Base-by-base conservation (phyloP, 176 grass and related monocot species). In the Avena insularis region DNA sequence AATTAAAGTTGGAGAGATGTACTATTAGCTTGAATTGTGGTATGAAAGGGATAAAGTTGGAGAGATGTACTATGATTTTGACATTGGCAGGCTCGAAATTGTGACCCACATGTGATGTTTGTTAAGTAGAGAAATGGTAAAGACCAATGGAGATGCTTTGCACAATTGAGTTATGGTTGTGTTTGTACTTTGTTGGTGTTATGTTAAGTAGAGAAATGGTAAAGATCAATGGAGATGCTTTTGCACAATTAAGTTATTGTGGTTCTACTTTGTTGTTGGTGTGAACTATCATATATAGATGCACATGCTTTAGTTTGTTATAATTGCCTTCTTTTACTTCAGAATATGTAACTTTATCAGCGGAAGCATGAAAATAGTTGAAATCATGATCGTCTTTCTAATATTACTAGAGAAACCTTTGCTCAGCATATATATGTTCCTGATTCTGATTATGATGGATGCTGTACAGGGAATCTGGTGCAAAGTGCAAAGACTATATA, bases 381-480 rank as follows among this genome's bases (percentile, higher is more conserved):
- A 20, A 15, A 82, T 14, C n/a, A 10, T 84, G 19, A 59, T 84
- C 0, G 15, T 64, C 47, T 55, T 67, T 61, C 51, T 71, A 53
- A 55, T 35, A 2, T 16, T 53, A 7, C 53, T 23, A 17, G 14
- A 23, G 19, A 31, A 75, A 84, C 1, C 17, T 51, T 59, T 55
- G 12, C 3, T 73, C 1, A 21, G 63, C 76, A 36, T 70, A 4
- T n/a, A 16, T n/a, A 16, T 88, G 2, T 56, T 64, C 25, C 15
- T 63, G 5, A 63, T 77, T 55, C 78, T 88, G 62, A 78, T 72
- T 77, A 78, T 82, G 82, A 5, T 9, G 5, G 8, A 48, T 86
- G 49, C 48, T 91, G 71, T 58, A 47, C 90, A 91, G 90, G 86
- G 83, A 29, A 86, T 82, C 45, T 38, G 54, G 63, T 85, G 78